These are phyloP conservation scores for Chalciporus piperatus DNA, from an alignment of 768 basidiomycete genomes.

Conservation along the genomic window DNA sequence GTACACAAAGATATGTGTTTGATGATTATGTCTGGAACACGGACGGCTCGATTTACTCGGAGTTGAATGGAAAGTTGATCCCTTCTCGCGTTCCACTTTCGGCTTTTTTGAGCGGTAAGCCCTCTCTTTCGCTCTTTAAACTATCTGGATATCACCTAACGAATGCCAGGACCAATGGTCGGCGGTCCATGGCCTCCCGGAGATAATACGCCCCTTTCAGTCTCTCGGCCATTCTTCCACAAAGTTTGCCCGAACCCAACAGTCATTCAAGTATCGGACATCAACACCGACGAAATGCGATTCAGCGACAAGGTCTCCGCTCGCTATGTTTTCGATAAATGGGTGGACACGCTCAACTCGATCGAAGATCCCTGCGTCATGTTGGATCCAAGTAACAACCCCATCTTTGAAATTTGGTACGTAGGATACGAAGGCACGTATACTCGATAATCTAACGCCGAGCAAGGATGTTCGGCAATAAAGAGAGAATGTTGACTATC, in stretches of 20 bases:
- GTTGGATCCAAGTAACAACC: conserved; percentile 21
- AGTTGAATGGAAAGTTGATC: conserved; percentile 35
- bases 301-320: conserved; percentile 27
- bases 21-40: conserved; percentile 42
- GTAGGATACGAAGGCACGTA: conserved; percentile 3
- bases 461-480: conserved; percentile 34
- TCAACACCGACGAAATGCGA: conserved; percentile 30
- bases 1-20: conserved; percentile 37
- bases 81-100: conserved; percentile 43
- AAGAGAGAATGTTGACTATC: conserved; percentile 31
- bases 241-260: conserved; percentile 40
- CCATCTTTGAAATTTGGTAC: conserved; percentile 39
- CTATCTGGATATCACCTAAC: background rate
- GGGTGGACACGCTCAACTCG: conserved; percentile 34
- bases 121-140: background rate
- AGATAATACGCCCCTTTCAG: conserved; percentile 33
- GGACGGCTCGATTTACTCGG: conserved; percentile 34
- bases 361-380: conserved; percentile 41
- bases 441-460: background rate
- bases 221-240: conserved; percentile 38
- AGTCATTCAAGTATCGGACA: conserved; percentile 26
- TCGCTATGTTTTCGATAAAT: conserved; percentile 33
- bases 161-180: conserved; percentile 37
- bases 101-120: conserved; percentile 37
- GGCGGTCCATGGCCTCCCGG: conserved; percentile 37